These are phyloP conservation scores for Lasiodiplodia hormozganensis DNA, from an alignment of 2,329 filamentous ascomycete species.

Conservation along the genomic window DNA sequence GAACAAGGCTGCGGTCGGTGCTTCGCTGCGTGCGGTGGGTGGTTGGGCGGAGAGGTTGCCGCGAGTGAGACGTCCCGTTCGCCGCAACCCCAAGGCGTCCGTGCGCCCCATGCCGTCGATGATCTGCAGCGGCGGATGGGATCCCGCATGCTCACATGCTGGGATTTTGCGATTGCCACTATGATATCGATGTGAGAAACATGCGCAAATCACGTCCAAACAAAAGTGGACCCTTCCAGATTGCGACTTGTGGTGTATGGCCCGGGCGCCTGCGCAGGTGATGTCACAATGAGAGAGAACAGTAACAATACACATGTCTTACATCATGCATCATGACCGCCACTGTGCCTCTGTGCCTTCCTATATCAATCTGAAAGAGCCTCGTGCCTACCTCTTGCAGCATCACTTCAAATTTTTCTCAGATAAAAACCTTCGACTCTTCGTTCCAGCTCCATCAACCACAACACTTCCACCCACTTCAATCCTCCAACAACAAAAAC, in stretches of 20 bases:
- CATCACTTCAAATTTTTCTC: not conserved
- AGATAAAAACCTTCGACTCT: not conserved
- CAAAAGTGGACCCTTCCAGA: not conserved
- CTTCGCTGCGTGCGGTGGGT: not conserved
- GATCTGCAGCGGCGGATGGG: too few species aligned
- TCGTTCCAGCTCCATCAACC: not conserved
- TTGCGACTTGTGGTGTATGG: not conserved
- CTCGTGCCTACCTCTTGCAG: too few species aligned
- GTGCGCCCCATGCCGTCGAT: not conserved
- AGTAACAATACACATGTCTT: not conserved
- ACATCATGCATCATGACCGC: constrained; percentile 1
- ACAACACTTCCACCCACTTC: not conserved
- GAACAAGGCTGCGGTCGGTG: not conserved
- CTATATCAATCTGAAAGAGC: not conserved
- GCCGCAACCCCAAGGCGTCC: too few species aligned
- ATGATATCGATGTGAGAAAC: not conserved
- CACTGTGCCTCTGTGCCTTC: not conserved
- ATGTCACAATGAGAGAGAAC: not conserved
- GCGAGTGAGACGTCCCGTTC: not conserved
- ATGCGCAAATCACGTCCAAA: not conserved
- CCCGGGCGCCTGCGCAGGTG: not conserved
- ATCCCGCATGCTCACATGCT: not conserved
- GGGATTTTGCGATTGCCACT: not conserved
- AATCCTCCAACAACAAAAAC: not conserved
- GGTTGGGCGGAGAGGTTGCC: not conserved